Conservation (phyloP, 345 rosid species). For the Combretum micranthum region DNA sequence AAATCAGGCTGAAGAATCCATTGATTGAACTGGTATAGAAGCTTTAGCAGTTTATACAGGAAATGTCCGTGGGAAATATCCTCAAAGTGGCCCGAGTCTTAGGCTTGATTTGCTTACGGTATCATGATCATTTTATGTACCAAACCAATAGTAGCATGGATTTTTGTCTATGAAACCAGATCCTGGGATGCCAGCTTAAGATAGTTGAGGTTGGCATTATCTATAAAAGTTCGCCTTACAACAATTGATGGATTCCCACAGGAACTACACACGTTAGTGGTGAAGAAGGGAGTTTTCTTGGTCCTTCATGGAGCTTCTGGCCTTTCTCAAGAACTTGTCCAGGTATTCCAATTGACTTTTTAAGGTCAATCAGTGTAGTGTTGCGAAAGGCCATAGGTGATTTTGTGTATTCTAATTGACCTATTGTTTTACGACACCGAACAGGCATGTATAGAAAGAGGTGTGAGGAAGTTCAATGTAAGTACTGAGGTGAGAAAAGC, state of each 20-base stretch:
- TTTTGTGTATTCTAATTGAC: neutral
- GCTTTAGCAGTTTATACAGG: constrained; percentile 95
- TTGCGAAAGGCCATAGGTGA: neutral
- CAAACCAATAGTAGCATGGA: neutral
- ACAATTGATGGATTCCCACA: constrained; percentile 8
- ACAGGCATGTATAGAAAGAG: constrained; percentile 67
- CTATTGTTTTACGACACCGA: constrained; percentile 3
- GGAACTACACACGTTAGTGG: constrained; percentile 59
- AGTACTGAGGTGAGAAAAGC: constrained; percentile 87
- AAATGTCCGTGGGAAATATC: constrained; percentile 93
- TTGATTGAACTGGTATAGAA: constrained; percentile 73
- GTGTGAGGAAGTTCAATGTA: constrained; percentile 86
- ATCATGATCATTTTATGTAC: constrained; percentile 3
- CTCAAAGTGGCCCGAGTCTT: constrained; percentile 77
- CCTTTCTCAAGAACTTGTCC: constrained; percentile 53
- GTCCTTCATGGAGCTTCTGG: constrained; percentile 99
- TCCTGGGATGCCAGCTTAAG: too few species aligned
- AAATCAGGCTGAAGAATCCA: constrained; percentile 82
- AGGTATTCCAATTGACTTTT: constrained; percentile 30
- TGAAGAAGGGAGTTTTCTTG: constrained; percentile 70
- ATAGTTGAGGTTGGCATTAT: too few species aligned
- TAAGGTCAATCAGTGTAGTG: neutral
- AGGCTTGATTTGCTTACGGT: constrained; percentile 86
- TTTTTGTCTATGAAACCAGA: too few species aligned
- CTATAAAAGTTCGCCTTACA: too few species aligned